phyloP scores from a whole-genome alignment of 2,329 filamentous ascomycete genomes.

The Xylaria sp. region DNA sequence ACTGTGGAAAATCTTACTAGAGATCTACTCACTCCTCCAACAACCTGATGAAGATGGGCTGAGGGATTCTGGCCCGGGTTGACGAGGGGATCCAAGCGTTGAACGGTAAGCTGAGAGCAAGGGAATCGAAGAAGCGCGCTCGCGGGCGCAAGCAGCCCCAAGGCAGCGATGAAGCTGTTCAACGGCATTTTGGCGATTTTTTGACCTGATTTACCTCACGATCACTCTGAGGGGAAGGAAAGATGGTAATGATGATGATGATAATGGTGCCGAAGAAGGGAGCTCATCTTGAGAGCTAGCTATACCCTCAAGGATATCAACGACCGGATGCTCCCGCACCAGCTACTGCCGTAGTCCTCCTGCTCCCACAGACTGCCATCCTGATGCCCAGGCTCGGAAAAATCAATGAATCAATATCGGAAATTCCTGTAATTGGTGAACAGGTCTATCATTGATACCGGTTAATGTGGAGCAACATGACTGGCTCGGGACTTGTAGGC shows the following conservation, averaged over 20 bases:
- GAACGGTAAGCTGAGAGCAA: slow-evolving; percentile 47
- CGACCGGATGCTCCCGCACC: slow-evolving; percentile 11
- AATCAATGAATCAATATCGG: slow-evolving; percentile 46
- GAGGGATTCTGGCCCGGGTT: slow-evolving; percentile 62
- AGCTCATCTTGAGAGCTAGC: slow-evolving; percentile 24
- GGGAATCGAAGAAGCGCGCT: slow-evolving; percentile 47
- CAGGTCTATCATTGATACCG: slow-evolving; percentile 41
- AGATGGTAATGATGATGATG: neutral
- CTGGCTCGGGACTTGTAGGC: slow-evolving; percentile 44
- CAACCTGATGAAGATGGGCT: slow-evolving; percentile 68
- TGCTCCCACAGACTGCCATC: slow-evolving; percentile 28
- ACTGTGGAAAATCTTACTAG: neutral
- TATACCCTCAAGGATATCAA: slow-evolving; percentile 27
- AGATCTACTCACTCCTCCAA: slow-evolving; percentile 57
- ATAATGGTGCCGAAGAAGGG: slow-evolving; percentile 4
- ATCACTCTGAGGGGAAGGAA: neutral
- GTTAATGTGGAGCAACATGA: slow-evolving; percentile 47
- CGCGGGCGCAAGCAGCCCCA: slow-evolving; percentile 38
- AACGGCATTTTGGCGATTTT: slow-evolving; percentile 28
- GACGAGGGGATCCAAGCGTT: slow-evolving; percentile 55
- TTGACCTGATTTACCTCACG: neutral
- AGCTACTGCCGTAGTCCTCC: slow-evolving; percentile 42
- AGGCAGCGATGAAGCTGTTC: slow-evolving; percentile 30
- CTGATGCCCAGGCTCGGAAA: slow-evolving; percentile 40
- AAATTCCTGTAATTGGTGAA: slow-evolving; percentile 45